A percentile compares a stretch with the other conserved stretches of the same genome.
phyloP scores from a whole-genome alignment of 768 basidiomycete genomes.

The Amanita molliuscula region DNA sequence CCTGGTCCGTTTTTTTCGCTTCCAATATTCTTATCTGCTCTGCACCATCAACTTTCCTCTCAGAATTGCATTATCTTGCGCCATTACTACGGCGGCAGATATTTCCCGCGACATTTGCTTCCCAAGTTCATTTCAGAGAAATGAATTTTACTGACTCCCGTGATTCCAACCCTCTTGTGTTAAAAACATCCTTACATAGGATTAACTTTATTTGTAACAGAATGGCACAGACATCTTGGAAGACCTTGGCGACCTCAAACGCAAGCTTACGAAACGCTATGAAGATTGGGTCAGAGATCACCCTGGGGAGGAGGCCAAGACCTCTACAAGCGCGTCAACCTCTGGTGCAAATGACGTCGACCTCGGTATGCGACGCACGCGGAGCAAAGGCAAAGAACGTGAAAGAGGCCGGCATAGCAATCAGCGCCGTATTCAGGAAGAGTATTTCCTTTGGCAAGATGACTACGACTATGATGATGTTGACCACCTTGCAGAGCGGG shows the following conservation, averaged over 20 bases:
- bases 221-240: conserved; percentile 70
- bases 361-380: conserved; percentile 12
- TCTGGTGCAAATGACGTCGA: conserved; percentile 16
- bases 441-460: conserved; percentile 1
- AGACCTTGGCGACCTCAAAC: conserved; percentile 55
- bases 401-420: background rate
- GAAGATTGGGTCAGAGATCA: conserved; percentile 46
- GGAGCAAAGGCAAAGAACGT: conserved; percentile 4
- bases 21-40: conserved; percentile 3
- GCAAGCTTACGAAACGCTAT: conserved; percentile 49
- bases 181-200: background rate
- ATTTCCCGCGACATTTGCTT: background rate
- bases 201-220: conserved; percentile 21
- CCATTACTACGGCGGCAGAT: background rate
- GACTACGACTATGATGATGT: conserved; percentile 3
- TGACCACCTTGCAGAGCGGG: conserved; percentile 1
- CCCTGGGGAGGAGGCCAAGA: conserved; percentile 21
- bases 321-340: conserved; percentile 15
- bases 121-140: background rate
- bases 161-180: background rate
- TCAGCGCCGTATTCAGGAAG: conserved; percentile 5
- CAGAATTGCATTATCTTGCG: background rate
- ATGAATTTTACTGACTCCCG: background rate
- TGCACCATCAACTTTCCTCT: background rate
- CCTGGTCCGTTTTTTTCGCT: conserved; percentile 39